These are phyloP conservation scores for Naganishia albida DNA, from an alignment of 1,284 basidiomycete genomes.

Conservation along the genomic window DNA sequence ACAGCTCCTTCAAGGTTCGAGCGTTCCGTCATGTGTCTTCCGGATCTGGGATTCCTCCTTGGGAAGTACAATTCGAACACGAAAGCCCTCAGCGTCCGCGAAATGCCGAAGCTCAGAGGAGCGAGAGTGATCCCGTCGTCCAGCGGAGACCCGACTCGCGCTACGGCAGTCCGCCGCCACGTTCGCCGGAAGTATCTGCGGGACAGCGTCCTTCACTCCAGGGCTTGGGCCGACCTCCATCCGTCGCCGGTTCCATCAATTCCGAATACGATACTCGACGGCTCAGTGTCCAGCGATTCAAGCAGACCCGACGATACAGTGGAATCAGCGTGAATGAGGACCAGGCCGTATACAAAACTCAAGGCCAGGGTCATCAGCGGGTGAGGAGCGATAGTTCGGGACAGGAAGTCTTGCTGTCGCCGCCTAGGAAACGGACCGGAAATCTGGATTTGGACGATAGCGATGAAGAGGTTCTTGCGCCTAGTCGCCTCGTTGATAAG, in stretches of 20 bases:
- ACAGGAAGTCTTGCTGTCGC: constrained; percentile 21
- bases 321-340: constrained; percentile 24
- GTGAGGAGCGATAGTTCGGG: constrained; percentile 23
- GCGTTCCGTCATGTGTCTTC: constrained; percentile 50
- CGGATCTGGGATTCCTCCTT: constrained; percentile 27
- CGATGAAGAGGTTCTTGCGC: constrained; percentile 21
- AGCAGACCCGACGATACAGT: constrained; percentile 30
- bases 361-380: constrained; percentile 7
- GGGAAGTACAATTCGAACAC: constrained; percentile 24
- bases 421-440: constrained; percentile 9
- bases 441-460: constrained; percentile 11
- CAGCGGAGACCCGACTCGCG: not conserved
- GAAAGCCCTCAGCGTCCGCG: not conserved
- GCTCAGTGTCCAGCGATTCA: constrained; percentile 30
- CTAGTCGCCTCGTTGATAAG: not conserved
- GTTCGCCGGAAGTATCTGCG: not conserved
- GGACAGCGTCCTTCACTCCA: not conserved
- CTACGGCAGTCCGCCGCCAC: not conserved
- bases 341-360: constrained; percentile 1
- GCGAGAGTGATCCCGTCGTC: constrained; percentile 11
- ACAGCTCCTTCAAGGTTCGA: constrained; percentile 50
- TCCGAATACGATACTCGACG: constrained; percentile 21
- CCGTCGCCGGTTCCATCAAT: constrained; percentile 26
- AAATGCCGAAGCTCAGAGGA: not conserved
- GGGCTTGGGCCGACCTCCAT: constrained; percentile 25